These are phyloP conservation scores for Oemleria cerasiformis DNA, from an alignment of 306 rosid genomes.

Conservation along the genomic window DNA sequence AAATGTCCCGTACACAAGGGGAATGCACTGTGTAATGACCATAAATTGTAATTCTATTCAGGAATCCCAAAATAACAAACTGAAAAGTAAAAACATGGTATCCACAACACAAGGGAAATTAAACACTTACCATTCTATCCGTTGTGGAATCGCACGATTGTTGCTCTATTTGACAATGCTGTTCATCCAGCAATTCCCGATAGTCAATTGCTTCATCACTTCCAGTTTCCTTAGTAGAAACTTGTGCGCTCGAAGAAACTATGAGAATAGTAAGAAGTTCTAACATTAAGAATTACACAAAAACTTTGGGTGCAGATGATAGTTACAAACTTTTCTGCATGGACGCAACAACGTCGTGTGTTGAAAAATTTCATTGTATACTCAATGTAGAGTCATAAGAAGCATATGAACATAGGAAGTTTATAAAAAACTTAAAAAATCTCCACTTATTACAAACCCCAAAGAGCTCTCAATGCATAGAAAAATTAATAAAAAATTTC, in stretches of 20 bases:
- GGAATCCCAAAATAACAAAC: slow-evolving; percentile 18
- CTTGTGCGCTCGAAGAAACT: slow-evolving; percentile 53
- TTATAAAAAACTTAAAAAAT: not conserved
- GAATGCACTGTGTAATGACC: not conserved
- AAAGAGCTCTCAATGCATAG: slow-evolving; percentile 6
- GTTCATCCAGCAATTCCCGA: slow-evolving; percentile 38
- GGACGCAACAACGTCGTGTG: slow-evolving; percentile 4
- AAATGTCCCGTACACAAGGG: not conserved
- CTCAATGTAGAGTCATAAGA: slow-evolving; percentile 2
- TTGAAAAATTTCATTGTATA: not conserved
- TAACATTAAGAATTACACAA: slow-evolving; percentile 12
- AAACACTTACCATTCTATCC: slow-evolving; percentile 44
- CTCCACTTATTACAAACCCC: slow-evolving; percentile 13
- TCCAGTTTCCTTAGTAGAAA: slow-evolving; percentile 35
- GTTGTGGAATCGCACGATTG: slow-evolving; percentile 42
- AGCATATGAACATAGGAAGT: not conserved
- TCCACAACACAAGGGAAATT: not conserved
- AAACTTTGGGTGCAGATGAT: slow-evolving; percentile 5
- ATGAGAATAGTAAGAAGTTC: slow-evolving; percentile 34
- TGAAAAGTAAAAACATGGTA: not conserved
- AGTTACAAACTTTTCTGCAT: not conserved
- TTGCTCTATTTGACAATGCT: slow-evolving; percentile 36
- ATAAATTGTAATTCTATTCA: too few species aligned
- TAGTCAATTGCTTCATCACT: slow-evolving; percentile 42
- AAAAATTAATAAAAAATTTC: slow-evolving; percentile 4